Base-by-base conservation (phyloP, 768 basidiomycete species). In the Phylloporus rhodoxanthus region DNA sequence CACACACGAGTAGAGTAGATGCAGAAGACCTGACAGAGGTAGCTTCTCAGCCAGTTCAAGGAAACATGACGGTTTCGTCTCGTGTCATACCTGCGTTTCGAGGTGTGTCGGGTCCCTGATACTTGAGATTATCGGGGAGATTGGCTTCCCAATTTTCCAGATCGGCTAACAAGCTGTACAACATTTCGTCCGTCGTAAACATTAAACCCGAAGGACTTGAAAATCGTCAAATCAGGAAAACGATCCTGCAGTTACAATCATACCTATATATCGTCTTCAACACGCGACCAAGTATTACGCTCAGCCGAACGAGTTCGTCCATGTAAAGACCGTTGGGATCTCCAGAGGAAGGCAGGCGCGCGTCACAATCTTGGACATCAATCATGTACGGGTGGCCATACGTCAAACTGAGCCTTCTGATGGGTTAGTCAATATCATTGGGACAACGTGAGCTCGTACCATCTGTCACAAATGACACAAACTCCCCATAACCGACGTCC, bases 371-470 rank as follows among this genome's bases (percentile, higher is more conserved):
- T 57, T 87, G 83, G 2, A 98, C 81, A 66, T 97, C 94, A 54
- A 99, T 95, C 87, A 95, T 90, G 65, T 84, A 87, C 3, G 95
- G 95, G 57, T 92, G 89, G 0, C 95, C 95, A 58, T 92, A 91
- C 20, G 90, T 84, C 32, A 93, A 73, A 62, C 88, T 90, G 47
- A 84, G 79, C 90, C 89, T 91, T 61, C 15, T 45, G 48, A 41
- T 28, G 39, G 47, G 43, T 62, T 19, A 51, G 47, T 38, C 30
- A 4, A 52, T 32, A 9, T 40, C 28, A 29, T 36, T 15, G 4
- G 19, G 21, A 25, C 44, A 53, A 57, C 48, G 26, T 10, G 38
- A 47, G 43, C n/a, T 15, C 37, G 57, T 70, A 91, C 89, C 93
- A 96, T 71, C 95, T 76, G 68, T 99, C 95, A 57, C 85, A 84